phyloP scores from a whole-genome alignment of 169 alveolate genomes.

The Plasmodium gaboni region DNA sequence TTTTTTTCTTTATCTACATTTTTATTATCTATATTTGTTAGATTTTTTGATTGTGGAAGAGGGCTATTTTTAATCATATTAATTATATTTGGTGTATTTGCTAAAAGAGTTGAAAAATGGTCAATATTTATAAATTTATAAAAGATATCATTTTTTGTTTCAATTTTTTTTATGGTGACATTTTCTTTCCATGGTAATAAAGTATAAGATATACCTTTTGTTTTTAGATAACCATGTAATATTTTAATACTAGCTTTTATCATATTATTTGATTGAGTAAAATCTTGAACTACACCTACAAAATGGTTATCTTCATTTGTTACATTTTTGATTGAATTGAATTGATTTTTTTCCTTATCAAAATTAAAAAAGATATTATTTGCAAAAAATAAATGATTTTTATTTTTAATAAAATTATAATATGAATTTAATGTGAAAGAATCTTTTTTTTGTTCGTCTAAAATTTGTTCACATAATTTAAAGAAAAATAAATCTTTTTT shows the following conservation, averaged over 20 bases:
- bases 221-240: slow-evolving; percentile 44
- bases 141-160: slow-evolving; percentile 9
- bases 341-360: not conserved
- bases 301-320: slow-evolving; percentile 26
- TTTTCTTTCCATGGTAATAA: slow-evolving; percentile 56
- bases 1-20: not conserved
- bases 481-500: slow-evolving; percentile 47
- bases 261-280: slow-evolving; percentile 64
- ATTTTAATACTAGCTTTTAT: slow-evolving; percentile 63
- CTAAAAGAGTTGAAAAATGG: slow-evolving; percentile 23
- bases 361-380: slow-evolving; percentile 55
- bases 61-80: not conserved
- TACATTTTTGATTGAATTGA: slow-evolving; percentile 25
- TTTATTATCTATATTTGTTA: not conserved
- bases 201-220: slow-evolving; percentile 20
- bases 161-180: slow-evolving; percentile 55
- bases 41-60: slow-evolving; percentile 5
- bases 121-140: slow-evolving; percentile 45
- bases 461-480: slow-evolving; percentile 43
- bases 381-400: slow-evolving; percentile 18
- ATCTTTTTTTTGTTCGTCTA: slow-evolving; percentile 3
- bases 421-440: slow-evolving; percentile 5
- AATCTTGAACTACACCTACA: slow-evolving; percentile 68
- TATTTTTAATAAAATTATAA: slow-evolving; percentile 46
- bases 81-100: not conserved